phyloP scores from a whole-genome alignment of 2,329 filamentous ascomycete species.

The Teratosphaeria viscida region DNA sequence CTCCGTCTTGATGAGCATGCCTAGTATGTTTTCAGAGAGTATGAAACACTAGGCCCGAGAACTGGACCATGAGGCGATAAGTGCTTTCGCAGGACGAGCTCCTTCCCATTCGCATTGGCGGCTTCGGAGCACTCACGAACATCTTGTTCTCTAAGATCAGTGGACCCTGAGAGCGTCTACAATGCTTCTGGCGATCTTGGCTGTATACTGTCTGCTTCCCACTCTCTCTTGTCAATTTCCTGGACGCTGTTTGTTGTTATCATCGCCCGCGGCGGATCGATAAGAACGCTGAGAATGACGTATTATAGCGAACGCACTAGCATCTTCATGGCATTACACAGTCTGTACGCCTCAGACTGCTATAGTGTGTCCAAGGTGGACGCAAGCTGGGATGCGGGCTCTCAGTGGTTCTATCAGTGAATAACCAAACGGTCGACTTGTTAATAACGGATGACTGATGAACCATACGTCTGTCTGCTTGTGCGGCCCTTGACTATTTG shows the following conservation, averaged over 20 bases:
- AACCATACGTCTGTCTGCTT: no score
- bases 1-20: background rate
- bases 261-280: no score
- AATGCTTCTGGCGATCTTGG: background rate
- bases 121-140: background rate
- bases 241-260: background rate
- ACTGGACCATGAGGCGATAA: background rate
- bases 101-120: background rate
- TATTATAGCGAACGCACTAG: no score
- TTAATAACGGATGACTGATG: no score
- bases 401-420: no score
- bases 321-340: background rate
- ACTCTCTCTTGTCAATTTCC: background rate
- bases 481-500: no score
- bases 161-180: background rate
- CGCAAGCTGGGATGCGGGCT: background rate
- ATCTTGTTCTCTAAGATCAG: background rate
- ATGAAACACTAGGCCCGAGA: background rate
- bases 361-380: background rate
- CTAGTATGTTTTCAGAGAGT: background rate
- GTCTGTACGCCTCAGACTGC: background rate
- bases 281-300: background rate
- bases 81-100: background rate
- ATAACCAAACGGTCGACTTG: no score
- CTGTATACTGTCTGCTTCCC: background rate